Evolutionary conservation across 805 yeast genomes (phyloP), one percentile per base, ranked within the genome.

Genomic region (Komagataella populi): DNA sequence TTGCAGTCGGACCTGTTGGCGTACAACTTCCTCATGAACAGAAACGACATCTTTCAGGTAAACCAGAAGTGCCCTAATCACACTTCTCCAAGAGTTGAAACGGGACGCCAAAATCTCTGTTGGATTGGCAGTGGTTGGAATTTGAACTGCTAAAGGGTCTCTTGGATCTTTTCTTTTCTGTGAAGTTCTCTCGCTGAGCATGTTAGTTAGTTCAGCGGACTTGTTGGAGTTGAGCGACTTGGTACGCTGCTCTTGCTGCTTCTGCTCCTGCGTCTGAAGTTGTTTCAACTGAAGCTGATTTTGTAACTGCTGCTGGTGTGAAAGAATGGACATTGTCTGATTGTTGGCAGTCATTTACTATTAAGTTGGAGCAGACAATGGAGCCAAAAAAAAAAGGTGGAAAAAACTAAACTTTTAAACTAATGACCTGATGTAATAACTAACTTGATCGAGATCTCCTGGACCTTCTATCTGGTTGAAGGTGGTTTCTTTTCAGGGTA

Each of bases 41-140:
- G 85, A 76, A 7, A 87, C 88, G 45, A 81, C 82, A 60, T 89
- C 96, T 55, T 77, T 78, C 55, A 91, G 71, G 61, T 91, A 91
- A 48, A 75, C 78, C 18, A 87, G 74, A 52, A 91, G 68, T 43
- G 91, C 83, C 55, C 81, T 80, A 52, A 89, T 81, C 51, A 90
- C 79, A 45, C 77, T 74, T 53, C 96, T 73, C 96, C 97, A 91
- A 2, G 95, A 84, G 49, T 81, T 75, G 64, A 91, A 90, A 55
- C 98, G 72, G 24, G 78, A 74, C 2, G 96, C 93, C 54, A 91
- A 70, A 6, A 86, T 78, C 53, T 90, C 97, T 1, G 97, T 89
- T 8, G 98, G 98, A 57, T 80, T 80, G 3, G 84, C 79, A 46
- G 69, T 65, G 6, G 78, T 72, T 5, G 89, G 89, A 45, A 83